Percentiles rank a stretch among this genome's conserved stretches.
Evolutionary conservation across 768 basidiomycete species (phyloP).

Genomic region (Multifurca ochricompacta): DNA sequence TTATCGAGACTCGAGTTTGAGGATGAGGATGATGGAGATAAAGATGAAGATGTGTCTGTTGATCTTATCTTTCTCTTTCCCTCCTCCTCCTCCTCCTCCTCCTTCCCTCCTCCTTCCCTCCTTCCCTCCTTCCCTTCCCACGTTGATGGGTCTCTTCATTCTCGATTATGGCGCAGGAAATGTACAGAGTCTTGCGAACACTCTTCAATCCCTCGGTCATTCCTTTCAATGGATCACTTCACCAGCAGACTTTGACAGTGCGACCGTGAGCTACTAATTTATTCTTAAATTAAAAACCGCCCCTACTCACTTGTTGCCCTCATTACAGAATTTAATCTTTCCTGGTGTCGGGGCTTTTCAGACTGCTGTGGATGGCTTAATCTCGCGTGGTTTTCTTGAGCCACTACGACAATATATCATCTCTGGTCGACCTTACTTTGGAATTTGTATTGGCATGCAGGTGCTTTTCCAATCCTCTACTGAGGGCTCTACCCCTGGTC

Average conservation of each 20-base stretch:
- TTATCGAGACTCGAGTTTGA: too few relatives aligned
- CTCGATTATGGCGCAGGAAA: conserved; percentile 98
- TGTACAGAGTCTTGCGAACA: conserved; percentile 89
- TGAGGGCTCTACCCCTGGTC: conserved; percentile 63
- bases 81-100: too few relatives aligned
- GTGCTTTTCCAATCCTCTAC: conserved; percentile 82
- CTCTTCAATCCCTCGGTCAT: conserved; percentile 76
- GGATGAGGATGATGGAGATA: too few relatives aligned
- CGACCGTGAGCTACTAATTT: conserved; percentile 59
- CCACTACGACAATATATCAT: conserved; percentile 76
- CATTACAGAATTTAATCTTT: conserved; percentile 78
- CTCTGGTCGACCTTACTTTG: conserved; percentile 90
- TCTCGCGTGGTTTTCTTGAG: conserved; percentile 62
- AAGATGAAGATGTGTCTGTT: too few relatives aligned
- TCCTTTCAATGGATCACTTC: conserved; percentile 82
- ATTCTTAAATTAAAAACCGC: too few relatives aligned
- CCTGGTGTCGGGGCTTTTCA: conserved; percentile 95
- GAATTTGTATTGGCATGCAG: conserved; percentile 99
- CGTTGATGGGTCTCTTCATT: conserved; percentile 61
- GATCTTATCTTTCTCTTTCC: too few relatives aligned
- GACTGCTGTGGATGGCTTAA: conserved; percentile 74
- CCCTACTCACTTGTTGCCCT: conserved; percentile 15
- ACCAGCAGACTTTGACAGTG: conserved; percentile 76
- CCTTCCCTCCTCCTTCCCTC: too few relatives aligned
- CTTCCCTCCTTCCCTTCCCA: conserved; percentile 8